Evolutionary conservation across 75 land plant genomes (phyloP).

Genomic region (Sequoia sempervirens): DNA sequence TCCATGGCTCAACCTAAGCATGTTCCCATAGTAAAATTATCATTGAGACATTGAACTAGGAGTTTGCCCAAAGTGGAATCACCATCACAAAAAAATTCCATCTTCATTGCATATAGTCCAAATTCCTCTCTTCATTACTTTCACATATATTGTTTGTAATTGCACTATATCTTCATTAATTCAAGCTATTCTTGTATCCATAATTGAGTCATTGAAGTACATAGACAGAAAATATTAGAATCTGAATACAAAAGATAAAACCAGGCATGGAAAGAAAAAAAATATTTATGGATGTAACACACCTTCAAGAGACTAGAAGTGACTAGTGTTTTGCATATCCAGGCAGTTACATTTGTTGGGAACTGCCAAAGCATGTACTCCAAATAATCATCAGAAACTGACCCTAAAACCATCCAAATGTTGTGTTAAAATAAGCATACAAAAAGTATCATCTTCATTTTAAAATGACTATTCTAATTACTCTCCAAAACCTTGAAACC

Average conservation of each 20-base stretch:
- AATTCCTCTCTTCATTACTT: background rate
- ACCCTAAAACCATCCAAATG: constrained; percentile 41
- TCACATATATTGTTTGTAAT: background rate
- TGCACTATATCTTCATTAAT: background rate
- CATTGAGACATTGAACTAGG: background rate
- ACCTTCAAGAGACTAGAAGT: constrained; percentile 98
- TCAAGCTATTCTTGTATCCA: background rate
- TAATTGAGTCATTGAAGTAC: background rate
- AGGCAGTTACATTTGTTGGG: constrained; percentile 96
- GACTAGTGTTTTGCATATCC: constrained; percentile 94
- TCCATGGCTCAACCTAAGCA: no score
- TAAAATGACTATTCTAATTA: background rate
- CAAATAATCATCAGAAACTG: constrained; percentile 95
- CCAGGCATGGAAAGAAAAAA: background rate
- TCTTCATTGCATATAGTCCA: background rate
- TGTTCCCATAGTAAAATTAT: background rate
- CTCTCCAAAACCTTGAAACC: background rate
- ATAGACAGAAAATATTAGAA: background rate
- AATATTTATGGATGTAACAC: background rate
- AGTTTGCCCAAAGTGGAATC: background rate
- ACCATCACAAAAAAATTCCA: background rate
- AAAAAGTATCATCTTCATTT: constrained; percentile 5
- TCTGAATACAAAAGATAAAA: background rate
- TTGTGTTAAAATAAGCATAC: background rate
- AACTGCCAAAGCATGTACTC: constrained; percentile 93